Evolutionary conservation across 805 yeast species (phyloP).

Genomic region (Pichia nanzhaoensis): DNA sequence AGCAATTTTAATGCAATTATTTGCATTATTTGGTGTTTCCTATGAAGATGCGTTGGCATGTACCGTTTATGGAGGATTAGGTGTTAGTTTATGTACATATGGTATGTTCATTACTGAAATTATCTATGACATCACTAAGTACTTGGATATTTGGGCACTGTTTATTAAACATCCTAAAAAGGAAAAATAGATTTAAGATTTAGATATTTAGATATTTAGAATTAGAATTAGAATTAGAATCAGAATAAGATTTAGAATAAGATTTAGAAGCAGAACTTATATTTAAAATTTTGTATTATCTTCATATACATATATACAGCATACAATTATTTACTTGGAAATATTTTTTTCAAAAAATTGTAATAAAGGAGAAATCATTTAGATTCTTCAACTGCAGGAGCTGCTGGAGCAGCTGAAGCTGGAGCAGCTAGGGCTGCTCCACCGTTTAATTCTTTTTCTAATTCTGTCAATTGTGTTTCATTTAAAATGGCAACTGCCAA

Average conservation of each 20-base stretch:
- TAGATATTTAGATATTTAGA: neutral
- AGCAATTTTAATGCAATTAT: conserved; percentile 30
- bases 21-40: conserved; percentile 36
- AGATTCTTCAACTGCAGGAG: conserved; percentile 11
- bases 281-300: no score
- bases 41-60: conserved; percentile 40
- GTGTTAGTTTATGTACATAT: conserved; percentile 62
- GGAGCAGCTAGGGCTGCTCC: conserved; percentile 14
- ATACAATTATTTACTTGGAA: neutral
- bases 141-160: conserved; percentile 79
- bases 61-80: conserved; percentile 59
- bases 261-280: neutral
- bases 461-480: conserved; percentile 89
- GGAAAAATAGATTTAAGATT: conserved; percentile 15
- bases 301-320: conserved; percentile 4
- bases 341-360: neutral
- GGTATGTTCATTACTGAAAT: conserved; percentile 68
- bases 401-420: conserved; percentile 12
- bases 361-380: conserved; percentile 1
- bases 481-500: conserved; percentile 80
- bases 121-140: conserved; percentile 71
- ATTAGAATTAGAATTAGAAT: no score
- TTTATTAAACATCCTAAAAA: conserved; percentile 71
- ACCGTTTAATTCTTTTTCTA: conserved; percentile 74
- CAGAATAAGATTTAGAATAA: neutral